phyloP scores from a whole-genome alignment of 2,329 filamentous ascomycete genomes.

The Botrytis tulipae region DNA sequence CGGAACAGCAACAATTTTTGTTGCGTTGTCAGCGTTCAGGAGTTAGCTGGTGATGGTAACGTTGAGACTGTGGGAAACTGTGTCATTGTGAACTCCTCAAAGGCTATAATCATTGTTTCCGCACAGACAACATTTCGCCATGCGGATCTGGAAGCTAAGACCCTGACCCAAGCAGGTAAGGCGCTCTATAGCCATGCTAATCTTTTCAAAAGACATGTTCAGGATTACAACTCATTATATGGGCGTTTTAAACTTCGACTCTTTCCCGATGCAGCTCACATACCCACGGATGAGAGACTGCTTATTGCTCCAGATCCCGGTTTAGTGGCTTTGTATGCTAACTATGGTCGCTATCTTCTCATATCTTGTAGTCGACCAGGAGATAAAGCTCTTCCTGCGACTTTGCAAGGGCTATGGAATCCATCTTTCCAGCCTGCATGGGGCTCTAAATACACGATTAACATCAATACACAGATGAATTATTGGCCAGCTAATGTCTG shows the following conservation, averaged over 20 bases:
- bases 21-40: constrained; percentile 37
- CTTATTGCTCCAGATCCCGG: constrained; percentile 26
- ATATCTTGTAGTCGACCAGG: constrained; percentile 39
- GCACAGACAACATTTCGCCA: constrained; percentile 43
- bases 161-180: background rate
- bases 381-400: constrained; percentile 42
- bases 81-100: constrained; percentile 41
- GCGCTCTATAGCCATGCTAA: constrained; percentile 9
- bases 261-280: constrained; percentile 29
- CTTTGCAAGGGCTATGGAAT: constrained; percentile 48
- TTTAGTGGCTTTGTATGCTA: constrained; percentile 39
- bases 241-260: constrained; percentile 35
- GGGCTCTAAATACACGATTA: constrained; percentile 51
- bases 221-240: constrained; percentile 40
- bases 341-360: constrained; percentile 44
- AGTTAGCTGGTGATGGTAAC: constrained; percentile 31
- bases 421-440: constrained; percentile 44
- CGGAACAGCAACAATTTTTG: constrained; percentile 38
- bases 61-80: constrained; percentile 38
- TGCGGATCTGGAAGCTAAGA: constrained; percentile 29
- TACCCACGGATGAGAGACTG: constrained; percentile 38
- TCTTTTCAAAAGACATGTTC: constrained; percentile 37
- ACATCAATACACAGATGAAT: constrained; percentile 54
- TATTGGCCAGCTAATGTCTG: constrained; percentile 45
- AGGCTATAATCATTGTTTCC: constrained; percentile 41